Percentiles rank a stretch among this genome's conserved stretches.
Evolutionary conservation across 1,139 yeast genomes (phyloP).

Genomic region (Sugiyamaella grinbergsii): DNA sequence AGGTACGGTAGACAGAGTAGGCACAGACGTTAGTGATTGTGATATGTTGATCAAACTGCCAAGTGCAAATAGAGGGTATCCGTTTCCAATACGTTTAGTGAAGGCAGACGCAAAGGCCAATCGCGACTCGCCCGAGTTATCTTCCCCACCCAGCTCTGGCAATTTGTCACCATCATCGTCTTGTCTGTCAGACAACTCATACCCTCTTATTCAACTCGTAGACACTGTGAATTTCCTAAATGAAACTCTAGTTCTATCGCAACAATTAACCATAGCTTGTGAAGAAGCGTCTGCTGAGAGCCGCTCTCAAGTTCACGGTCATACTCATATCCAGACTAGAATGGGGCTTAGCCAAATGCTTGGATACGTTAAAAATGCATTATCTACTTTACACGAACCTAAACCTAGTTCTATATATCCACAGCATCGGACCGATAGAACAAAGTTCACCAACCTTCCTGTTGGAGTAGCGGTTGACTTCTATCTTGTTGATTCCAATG

Average conservation of each 20-base stretch:
- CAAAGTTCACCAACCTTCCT: conserved; percentile 26
- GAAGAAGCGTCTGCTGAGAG: conserved; percentile 11
- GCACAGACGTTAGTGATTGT: conserved; percentile 33
- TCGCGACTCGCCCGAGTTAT: not conserved
- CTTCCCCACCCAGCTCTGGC: not conserved
- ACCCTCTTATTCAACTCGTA: conserved; percentile 33
- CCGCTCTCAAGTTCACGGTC: conserved; percentile 2
- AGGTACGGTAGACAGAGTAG: conserved; percentile 39
- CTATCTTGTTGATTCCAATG: conserved; percentile 34
- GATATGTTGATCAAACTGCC: conserved; percentile 35
- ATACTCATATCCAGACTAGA: conserved; percentile 15
- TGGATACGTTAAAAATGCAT: conserved; percentile 30
- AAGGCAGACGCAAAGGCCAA: too few species aligned
- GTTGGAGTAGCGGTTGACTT: conserved; percentile 33
- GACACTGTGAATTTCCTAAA: conserved; percentile 33
- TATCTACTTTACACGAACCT: conserved; percentile 30
- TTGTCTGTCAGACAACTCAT: conserved; percentile 3
- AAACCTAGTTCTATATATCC: conserved; percentile 30
- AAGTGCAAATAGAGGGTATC: conserved; percentile 25
- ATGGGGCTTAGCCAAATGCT: conserved; percentile 25
- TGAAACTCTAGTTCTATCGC: conserved; percentile 24
- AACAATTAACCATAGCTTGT: conserved; percentile 8
- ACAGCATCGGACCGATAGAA: conserved; percentile 25
- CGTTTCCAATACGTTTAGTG: conserved; percentile 26
- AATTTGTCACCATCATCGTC: not conserved